These are phyloP conservation scores for Hirsutella minnesotensis DNA, from an alignment of 2,329 filamentous ascomycete genomes.

Conservation along the genomic window DNA sequence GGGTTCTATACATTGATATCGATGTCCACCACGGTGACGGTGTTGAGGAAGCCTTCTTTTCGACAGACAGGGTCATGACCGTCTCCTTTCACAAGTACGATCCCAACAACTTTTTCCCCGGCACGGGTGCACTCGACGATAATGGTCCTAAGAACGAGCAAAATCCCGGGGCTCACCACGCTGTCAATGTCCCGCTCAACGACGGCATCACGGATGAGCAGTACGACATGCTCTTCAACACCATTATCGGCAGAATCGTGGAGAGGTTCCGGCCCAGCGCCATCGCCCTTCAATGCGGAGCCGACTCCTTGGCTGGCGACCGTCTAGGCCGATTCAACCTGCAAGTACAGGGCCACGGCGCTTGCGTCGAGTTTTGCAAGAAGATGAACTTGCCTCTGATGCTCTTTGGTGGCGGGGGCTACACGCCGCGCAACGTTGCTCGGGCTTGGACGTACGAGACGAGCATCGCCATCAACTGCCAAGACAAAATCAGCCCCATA, in stretches of 20 bases:
- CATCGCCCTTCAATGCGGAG: conserved; percentile 91
- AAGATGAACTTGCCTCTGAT: conserved; percentile 68
- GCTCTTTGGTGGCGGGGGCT: conserved; percentile 87
- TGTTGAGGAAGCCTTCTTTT: conserved; percentile 84
- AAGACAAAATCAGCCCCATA: conserved; percentile 55
- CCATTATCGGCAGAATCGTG: conserved; percentile 66
- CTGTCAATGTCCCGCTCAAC: conserved; percentile 80
- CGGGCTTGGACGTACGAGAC: conserved; percentile 97
- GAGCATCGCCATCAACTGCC: conserved; percentile 69
- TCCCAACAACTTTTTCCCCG: conserved; percentile 72
- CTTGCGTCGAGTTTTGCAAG: conserved; percentile 85
- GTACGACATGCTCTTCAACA: conserved; percentile 76
- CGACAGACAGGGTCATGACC: conserved; percentile 81
- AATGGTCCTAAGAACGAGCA: conserved; percentile 73
- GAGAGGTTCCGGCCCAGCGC: conserved; percentile 77
- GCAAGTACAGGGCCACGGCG: conserved; percentile 86
- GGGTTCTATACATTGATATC: conserved; percentile 90
- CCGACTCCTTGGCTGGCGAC: conserved; percentile 88
- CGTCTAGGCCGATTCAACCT: conserved; percentile 92
- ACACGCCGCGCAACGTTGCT: conserved; percentile 92
- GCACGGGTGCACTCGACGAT: conserved; percentile 76
- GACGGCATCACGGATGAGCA: conserved; percentile 87
- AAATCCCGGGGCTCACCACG: conserved; percentile 80
- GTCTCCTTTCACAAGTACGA: conserved; percentile 97
- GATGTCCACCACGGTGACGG: conserved; percentile 88